Percentiles rank a stretch among this genome's conserved stretches.
Conservation (phyloP, 305 asterid species). For the Rubia occidens region DNA sequence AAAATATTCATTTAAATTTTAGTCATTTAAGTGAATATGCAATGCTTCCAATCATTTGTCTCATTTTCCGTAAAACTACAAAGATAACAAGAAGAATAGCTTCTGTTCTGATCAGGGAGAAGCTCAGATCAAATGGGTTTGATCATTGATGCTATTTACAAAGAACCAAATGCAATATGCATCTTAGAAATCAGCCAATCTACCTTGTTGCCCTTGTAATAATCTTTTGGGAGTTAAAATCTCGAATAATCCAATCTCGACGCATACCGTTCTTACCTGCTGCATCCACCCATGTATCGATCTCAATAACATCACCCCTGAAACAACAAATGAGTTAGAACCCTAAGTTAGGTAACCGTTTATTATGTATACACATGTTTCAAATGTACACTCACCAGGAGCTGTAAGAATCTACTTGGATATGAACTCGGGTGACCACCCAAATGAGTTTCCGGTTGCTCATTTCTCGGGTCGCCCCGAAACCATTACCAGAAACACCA, state of each 20-base stretch:
- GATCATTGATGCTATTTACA: too few relatives aligned
- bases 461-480: conserved; percentile 85
- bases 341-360: neutral
- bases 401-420: conserved; percentile 60
- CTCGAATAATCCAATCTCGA: conserved; percentile 73
- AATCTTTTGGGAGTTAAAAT: conserved; percentile 41
- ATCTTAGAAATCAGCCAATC: neutral
- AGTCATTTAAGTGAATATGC: neutral
- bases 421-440: conserved; percentile 73
- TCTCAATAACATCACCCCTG: conserved; percentile 86
- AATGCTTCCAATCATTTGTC: neutral
- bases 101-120: neutral
- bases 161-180: too few relatives aligned
- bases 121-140: neutral
- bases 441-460: conserved; percentile 66
- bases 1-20: too few relatives aligned
- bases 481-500: conserved; percentile 64
- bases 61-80: neutral
- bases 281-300: conserved; percentile 90
- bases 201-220: conserved; percentile 74
- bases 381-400: conserved; percentile 38
- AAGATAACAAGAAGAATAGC: neutral
- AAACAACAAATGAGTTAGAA: neutral
- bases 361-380: neutral
- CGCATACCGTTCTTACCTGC: conserved; percentile 91